phyloP scores from a whole-genome alignment of 2,329 filamentous ascomycete species.

The Fusarium nodosum region DNA sequence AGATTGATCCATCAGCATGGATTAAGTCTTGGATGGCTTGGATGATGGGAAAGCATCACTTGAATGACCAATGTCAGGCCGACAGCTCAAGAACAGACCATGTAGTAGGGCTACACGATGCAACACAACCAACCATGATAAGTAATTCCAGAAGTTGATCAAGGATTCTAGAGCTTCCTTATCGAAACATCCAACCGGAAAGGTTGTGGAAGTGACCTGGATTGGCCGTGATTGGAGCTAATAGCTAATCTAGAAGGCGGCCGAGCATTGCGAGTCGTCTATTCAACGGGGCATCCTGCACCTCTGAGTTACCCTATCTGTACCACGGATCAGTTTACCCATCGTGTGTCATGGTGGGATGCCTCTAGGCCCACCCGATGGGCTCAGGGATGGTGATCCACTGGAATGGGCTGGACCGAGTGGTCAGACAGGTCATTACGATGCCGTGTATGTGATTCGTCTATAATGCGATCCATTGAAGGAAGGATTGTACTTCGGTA shows the following conservation, averaged over 20 bases:
- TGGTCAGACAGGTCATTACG: neutral
- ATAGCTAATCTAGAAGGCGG: constrained; percentile 2
- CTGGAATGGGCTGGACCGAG: constrained; percentile 2
- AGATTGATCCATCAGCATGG: neutral
- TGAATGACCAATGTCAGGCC: neutral
- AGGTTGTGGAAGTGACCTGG: neutral
- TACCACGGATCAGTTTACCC: neutral
- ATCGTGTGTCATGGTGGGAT: neutral
- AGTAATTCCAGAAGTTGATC: constrained; percentile 18
- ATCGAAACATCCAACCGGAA: neutral
- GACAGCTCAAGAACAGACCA: constrained; percentile 5
- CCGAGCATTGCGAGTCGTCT: constrained; percentile 1
- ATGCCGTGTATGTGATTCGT: neutral
- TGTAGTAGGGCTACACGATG: constrained; percentile 18
- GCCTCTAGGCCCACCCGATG: neutral
- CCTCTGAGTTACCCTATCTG: neutral
- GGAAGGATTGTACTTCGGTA: neutral
- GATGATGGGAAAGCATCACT: neutral
- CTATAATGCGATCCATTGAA: neutral
- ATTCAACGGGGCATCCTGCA: constrained; percentile 6
- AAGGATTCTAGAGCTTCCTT: constrained; percentile 21
- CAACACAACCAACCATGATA: constrained; percentile 13
- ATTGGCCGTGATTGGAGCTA: neutral
- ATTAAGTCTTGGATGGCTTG: neutral
- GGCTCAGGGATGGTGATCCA: neutral